A percentile compares a stretch with the other conserved stretches of the same genome.
phyloP scores from a whole-genome alignment of 1,139 yeast species.

The Schizosaccharomyces versatilis region DNA sequence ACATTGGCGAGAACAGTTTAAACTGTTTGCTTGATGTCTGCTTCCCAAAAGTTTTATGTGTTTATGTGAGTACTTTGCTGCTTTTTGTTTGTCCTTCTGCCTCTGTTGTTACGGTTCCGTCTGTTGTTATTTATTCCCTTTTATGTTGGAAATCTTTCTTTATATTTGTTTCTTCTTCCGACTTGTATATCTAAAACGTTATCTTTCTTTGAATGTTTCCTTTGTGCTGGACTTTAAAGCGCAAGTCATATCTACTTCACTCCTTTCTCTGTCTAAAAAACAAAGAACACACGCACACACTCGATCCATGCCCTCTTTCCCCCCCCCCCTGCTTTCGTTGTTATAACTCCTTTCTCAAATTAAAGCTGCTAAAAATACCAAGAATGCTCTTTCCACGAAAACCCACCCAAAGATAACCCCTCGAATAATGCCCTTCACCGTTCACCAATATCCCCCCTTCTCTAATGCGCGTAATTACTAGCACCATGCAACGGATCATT shows the following conservation, averaged over 20 bases:
- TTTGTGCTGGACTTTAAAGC: too few relatives aligned
- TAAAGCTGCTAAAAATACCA: not conserved
- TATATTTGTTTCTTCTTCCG: too few relatives aligned
- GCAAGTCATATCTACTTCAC: too few relatives aligned
- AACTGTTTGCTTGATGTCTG: not conserved
- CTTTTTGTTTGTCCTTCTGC: too few relatives aligned
- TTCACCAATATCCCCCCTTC: not conserved
- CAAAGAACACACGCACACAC: too few relatives aligned
- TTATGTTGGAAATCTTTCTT: too few relatives aligned
- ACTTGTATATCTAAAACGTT: too few relatives aligned
- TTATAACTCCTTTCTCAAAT: not conserved
- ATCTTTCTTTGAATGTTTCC: too few relatives aligned
- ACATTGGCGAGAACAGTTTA: constrained; percentile 26
- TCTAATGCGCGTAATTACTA: not conserved
- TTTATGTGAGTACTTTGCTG: not conserved
- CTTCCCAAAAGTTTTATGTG: not conserved
- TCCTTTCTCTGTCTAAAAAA: too few relatives aligned
- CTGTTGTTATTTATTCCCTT: too few relatives aligned
- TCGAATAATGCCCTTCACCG: not conserved
- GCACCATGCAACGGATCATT: not conserved
- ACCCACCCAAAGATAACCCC: not conserved
- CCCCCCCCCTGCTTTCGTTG: not conserved
- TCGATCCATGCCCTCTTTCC: not conserved
- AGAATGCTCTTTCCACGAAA: not conserved
- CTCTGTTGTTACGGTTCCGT: too few relatives aligned